Base-by-base conservation (phyloP, 257 asterid species). In the Solanum ossicruentum region DNA sequence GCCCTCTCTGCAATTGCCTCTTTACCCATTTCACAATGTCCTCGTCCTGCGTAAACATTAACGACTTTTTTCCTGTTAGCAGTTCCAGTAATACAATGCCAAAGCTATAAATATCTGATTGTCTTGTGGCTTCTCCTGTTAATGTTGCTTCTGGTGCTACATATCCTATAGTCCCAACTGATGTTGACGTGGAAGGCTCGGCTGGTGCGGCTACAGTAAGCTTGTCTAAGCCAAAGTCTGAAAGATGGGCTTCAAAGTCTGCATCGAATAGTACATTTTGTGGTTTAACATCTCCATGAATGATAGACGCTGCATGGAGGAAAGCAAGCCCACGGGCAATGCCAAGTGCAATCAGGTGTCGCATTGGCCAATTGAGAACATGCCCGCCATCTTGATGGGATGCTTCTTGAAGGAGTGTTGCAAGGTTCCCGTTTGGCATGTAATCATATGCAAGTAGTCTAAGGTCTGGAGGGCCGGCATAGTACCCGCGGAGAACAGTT, bases 341-440 rank as follows among this genome's bases (percentile, higher is more conserved):
- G 55, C 97, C 97, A 52, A 93, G 93, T 4, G 97, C 95, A 20
- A 93, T 90, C 10, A 93, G 91, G 85, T 93, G 97, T 54, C 97
- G 89, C 97, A 93, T 93, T 28, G 97, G 97, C 97, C 97, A 93
- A 71, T 93, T 93, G 32, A 93, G 91, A 20, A 93, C 93, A 80
- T 93, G 97, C 36, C 97, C 97, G 43, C 97, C 95, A n/a, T 93
- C 97, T 85, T 93, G 97, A 87, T 93, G 97, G 1, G 93, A 92
- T 26, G 97, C 94, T 89, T 93, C 97, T 90, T 92, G 97, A 32
- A 93, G 92, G 54, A 93, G 83, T 2, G 94, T 92, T 7, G 92
- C 93, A 0, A 93, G 93, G 85, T 92, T 93, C 39, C 97, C 95
- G 15, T 93, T 93, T 3, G 97, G 97, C 97, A 93, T 93, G 97